phyloP scores from a whole-genome alignment of 345 rosid species.

The Sapria himalayana region DNA sequence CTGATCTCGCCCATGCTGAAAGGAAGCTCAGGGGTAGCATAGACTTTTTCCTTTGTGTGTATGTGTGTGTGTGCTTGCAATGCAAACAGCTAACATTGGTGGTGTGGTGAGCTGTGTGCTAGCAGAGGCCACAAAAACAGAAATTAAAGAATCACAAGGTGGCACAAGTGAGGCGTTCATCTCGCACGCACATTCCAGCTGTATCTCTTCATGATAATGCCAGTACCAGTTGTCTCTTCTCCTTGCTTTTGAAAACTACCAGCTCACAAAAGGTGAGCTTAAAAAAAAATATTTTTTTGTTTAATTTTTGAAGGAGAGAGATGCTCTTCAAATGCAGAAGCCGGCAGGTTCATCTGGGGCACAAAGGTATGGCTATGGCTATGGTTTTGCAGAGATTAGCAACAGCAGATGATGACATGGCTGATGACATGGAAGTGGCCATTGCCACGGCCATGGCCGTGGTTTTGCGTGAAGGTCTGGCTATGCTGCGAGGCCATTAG shows the following conservation, averaged over 20 bases:
- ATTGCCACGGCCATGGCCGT: no score
- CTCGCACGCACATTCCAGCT: conserved; percentile 20
- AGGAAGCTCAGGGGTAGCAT: conserved; percentile 9
- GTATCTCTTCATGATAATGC: conserved; percentile 25
- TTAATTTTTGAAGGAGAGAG: conserved; percentile 12
- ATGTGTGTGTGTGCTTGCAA: no score
- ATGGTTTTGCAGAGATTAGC: neutral
- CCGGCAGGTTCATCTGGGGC: conserved; percentile 14
- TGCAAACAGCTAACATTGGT: no score
- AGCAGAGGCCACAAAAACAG: conserved; percentile 14
- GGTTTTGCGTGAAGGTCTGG: conserved; percentile 9
- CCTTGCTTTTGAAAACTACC: no score
- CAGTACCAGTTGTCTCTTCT: neutral
- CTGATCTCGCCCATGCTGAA: conserved; percentile 7
- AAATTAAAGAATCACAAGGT: conserved; percentile 3
- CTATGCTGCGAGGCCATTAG: conserved; percentile 26
- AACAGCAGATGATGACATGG: no score
- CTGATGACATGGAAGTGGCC: no score
- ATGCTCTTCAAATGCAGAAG: conserved; percentile 8
- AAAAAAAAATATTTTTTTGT: neutral
- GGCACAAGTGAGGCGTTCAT: conserved; percentile 32
- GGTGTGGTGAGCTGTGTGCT: neutral
- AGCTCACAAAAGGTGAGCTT: no score
- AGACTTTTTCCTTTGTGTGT: neutral
- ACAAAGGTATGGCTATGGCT: conserved; percentile 8